Conservation (phyloP, 176 grass and related monocot species). For the Oryza longistaminata region DNA sequence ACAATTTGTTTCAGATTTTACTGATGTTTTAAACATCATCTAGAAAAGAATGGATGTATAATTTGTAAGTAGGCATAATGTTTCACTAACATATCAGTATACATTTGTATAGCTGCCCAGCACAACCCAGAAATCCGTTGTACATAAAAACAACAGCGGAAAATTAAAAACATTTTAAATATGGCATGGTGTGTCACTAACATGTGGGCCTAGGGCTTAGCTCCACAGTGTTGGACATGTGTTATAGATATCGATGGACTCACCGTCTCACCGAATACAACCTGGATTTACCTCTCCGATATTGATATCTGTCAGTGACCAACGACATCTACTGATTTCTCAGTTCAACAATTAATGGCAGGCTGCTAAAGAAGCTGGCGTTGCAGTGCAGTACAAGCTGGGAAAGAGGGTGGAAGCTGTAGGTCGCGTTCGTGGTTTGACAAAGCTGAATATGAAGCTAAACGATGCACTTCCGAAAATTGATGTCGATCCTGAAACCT, state of each 20-base stretch:
- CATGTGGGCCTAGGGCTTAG: background rate
- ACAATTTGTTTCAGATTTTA: background rate
- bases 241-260: background rate
- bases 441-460: conserved; percentile 90
- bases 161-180: background rate
- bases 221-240: background rate
- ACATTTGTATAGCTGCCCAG: background rate
- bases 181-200: background rate
- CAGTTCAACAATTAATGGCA: conserved; percentile 31
- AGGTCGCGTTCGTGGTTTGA: conserved; percentile 51
- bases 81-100: background rate
- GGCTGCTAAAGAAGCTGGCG: conserved; percentile 69
- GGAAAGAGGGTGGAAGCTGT: conserved; percentile 82
- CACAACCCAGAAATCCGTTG: background rate
- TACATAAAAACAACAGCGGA: background rate
- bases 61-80: background rate
- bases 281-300: background rate
- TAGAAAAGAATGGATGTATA: background rate
- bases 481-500: conserved; percentile 78
- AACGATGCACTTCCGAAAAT: conserved; percentile 81
- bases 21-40: background rate
- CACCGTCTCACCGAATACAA: background rate
- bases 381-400: conserved; percentile 59
- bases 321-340: background rate
- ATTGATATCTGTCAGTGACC: background rate